Evolutionary conservation across 306 rosid species (phyloP).

Genomic region (Corylus americana): DNA sequence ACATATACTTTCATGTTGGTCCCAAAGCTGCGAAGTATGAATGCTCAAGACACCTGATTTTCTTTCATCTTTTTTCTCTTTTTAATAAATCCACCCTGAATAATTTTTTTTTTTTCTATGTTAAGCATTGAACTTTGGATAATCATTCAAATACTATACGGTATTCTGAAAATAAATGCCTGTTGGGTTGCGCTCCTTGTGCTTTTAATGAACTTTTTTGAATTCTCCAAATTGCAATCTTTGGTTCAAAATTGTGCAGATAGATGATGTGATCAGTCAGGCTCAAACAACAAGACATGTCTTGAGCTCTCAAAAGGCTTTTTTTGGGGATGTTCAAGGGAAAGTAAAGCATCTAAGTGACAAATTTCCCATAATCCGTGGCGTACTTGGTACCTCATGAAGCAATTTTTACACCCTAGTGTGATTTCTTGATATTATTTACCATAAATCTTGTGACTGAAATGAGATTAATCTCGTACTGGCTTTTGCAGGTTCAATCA

Average conservation of each 20-base stretch:
- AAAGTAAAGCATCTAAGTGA: constrained; percentile 84
- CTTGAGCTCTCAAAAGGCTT: constrained; percentile 76
- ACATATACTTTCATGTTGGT: neutral
- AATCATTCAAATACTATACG: neutral
- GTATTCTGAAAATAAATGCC: neutral
- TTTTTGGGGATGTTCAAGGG: constrained; percentile 97
- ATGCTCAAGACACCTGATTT: neutral
- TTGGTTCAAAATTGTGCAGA: constrained; percentile 46
- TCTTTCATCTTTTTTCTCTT: too few species aligned
- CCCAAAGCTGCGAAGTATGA: neutral
- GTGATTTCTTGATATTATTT: constrained; percentile 5
- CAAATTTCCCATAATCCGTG: constrained; percentile 84
- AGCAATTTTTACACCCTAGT: neutral
- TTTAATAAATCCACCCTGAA: neutral
- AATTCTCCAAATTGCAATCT: neutral
- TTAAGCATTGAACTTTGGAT: neutral
- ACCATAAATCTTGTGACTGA: neutral
- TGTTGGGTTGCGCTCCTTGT: too few species aligned
- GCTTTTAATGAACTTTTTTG: too few species aligned
- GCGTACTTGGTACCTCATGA: constrained; percentile 67
- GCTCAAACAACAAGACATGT: constrained; percentile 93
- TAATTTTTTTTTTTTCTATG: neutral
- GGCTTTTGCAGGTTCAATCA: constrained; percentile 71
- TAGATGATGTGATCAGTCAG: constrained; percentile 97
- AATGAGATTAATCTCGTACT: constrained; percentile 19